phyloP scores from a whole-genome alignment of 2,329 filamentous ascomycete genomes.

The Biscogniauxia mediterranea region DNA sequence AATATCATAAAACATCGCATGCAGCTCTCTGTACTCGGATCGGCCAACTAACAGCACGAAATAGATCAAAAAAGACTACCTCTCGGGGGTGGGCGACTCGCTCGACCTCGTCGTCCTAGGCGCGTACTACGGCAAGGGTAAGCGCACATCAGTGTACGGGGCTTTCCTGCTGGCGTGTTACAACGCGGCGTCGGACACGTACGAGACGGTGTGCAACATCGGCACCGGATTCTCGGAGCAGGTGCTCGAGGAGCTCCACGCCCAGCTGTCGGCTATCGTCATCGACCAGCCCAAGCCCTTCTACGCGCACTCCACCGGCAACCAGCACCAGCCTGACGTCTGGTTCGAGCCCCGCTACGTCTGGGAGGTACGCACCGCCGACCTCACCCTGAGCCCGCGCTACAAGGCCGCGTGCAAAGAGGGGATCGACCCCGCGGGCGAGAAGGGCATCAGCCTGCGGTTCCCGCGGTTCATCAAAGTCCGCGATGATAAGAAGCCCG shows the following conservation, averaged over 20 bases:
- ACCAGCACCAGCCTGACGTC: constrained; percentile 93
- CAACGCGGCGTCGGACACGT: constrained; percentile 74
- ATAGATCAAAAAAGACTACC: constrained; percentile 96
- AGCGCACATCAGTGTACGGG: constrained; percentile 92
- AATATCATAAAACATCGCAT: constrained; percentile 1
- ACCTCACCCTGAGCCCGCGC: constrained; percentile 85
- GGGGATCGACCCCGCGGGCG: constrained; percentile 67
- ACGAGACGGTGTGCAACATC: constrained; percentile 97
- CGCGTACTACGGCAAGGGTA: constrained; percentile 91
- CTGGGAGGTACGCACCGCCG: constrained; percentile 97
- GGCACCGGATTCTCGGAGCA: constrained; percentile 95
- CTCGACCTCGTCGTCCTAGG: constrained; percentile 94
- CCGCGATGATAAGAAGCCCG: constrained; percentile 93
- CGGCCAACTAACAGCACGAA: constrained; percentile 20
- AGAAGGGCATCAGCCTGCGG: constrained; percentile 79
- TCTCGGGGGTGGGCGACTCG: constrained; percentile 88
- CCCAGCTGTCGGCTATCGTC: constrained; percentile 68
- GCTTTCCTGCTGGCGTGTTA: constrained; percentile 95
- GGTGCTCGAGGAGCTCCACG: constrained; percentile 84
- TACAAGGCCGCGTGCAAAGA: constrained; percentile 90
- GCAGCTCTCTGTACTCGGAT: not conserved
- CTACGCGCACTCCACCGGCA: constrained; percentile 79
- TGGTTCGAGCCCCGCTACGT: constrained; percentile 96
- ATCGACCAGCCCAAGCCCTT: constrained; percentile 94
- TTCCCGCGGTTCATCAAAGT: constrained; percentile 93